These are phyloP conservation scores for Lentinula sp. DNA, from an alignment of 768 basidiomycete genomes.

Conservation along the genomic window DNA sequence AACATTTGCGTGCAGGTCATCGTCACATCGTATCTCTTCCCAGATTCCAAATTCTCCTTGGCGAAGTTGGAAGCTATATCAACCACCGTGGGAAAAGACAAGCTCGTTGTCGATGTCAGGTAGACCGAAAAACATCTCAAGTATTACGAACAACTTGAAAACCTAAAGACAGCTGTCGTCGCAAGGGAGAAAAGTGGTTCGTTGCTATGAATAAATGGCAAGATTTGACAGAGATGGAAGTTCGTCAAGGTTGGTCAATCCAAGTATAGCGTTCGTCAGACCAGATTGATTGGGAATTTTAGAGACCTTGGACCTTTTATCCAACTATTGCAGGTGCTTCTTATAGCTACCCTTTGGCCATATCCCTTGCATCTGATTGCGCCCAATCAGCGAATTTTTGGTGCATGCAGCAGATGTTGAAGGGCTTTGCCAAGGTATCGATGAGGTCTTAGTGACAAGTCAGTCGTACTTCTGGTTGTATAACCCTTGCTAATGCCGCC, in stretches of 20 bases:
- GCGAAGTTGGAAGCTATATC: constrained; percentile 63
- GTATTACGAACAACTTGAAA: not conserved
- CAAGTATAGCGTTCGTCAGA: not conserved
- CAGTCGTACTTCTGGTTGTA: constrained; percentile 18
- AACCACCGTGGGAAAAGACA: constrained; percentile 69
- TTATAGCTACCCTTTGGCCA: constrained; percentile 7
- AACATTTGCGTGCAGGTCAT: constrained; percentile 59
- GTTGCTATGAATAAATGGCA: constrained; percentile 99
- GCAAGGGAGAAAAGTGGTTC: constrained; percentile 71
- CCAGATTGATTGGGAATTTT: not conserved
- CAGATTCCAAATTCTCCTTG: constrained; percentile 70
- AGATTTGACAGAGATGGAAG: constrained; percentile 90
- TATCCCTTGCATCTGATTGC: not conserved
- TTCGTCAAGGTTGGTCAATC: constrained; percentile 60
- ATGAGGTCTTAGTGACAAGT: constrained; percentile 82
- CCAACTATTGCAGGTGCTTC: constrained; percentile 72
- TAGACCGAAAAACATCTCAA: constrained; percentile 22
- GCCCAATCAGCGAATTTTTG: constrained; percentile 69
- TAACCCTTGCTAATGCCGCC: constrained; percentile 8
- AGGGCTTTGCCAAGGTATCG: constrained; percentile 94
- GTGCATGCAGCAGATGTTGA: constrained; percentile 99
- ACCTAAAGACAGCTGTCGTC: constrained; percentile 62
- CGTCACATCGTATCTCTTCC: constrained; percentile 96
- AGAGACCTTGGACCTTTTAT: constrained; percentile 77
- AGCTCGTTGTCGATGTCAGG: constrained; percentile 93